These are phyloP conservation scores for Cornus suecica DNA, from an alignment of 148 eudicot species.

Conservation along the genomic window DNA sequence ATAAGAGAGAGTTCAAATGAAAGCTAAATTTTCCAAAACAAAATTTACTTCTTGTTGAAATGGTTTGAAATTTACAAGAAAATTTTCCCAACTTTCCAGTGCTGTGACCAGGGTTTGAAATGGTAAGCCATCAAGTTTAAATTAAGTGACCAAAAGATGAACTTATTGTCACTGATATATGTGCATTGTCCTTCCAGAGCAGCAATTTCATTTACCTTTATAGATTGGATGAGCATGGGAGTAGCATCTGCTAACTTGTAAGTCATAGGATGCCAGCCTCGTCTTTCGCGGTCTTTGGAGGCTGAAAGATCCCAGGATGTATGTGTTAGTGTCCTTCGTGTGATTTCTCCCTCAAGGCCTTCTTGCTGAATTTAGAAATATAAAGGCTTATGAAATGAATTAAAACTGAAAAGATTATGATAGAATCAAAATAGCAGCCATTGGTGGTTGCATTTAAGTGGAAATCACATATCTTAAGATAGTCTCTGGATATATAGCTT, in stretches of 20 bases:
- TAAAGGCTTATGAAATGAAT: neutral
- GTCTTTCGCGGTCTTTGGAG: slow-evolving; percentile 59
- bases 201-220: slow-evolving; percentile 55
- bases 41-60: too few species aligned
- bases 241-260: slow-evolving; percentile 91
- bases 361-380: slow-evolving; percentile 44
- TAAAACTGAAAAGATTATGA: neutral
- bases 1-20: neutral
- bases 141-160: neutral
- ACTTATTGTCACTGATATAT: neutral
- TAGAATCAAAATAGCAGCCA: neutral
- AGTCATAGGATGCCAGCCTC: slow-evolving; percentile 95
- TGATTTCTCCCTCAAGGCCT: slow-evolving; percentile 80
- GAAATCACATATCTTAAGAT: neutral
- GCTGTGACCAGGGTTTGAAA: too few species aligned
- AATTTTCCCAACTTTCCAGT: too few species aligned
- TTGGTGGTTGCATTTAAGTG: neutral
- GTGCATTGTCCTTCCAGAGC: neutral
- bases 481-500: neutral
- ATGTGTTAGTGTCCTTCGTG: slow-evolving; percentile 79
- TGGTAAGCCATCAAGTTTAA: too few species aligned
- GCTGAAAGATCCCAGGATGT: slow-evolving; percentile 82
- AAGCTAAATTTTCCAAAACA: too few species aligned
- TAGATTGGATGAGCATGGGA: slow-evolving; percentile 59
- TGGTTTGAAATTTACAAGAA: too few species aligned